A percentile compares a stretch with the other conserved stretches of the same genome.
Evolutionary conservation across 2,329 filamentous ascomycete species (phyloP).

Genomic region (Exophiala dermatitidis): DNA sequence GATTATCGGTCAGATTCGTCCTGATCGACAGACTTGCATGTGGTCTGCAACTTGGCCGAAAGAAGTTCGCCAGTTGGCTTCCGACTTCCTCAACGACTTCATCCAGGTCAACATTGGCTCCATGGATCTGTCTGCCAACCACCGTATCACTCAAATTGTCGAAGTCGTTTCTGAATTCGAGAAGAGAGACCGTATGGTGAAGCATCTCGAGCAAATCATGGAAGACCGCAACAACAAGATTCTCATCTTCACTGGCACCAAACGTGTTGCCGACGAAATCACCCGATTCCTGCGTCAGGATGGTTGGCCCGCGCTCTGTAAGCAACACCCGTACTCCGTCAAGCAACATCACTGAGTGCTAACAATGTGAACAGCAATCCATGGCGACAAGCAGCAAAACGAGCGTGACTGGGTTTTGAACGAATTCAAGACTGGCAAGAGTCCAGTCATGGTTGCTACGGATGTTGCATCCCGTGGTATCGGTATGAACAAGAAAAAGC

Average conservation of each 20-base stretch:
- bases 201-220: conserved; percentile 97
- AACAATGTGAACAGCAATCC: conserved; percentile 62
- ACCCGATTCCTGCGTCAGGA: conserved; percentile 95
- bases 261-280: conserved; percentile 95
- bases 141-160: conserved; percentile 95
- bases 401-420: conserved; percentile 99
- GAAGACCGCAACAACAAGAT: conserved; percentile 93
- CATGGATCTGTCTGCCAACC: conserved; percentile 90
- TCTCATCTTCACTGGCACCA: conserved; percentile 78
- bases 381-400: conserved; percentile 99
- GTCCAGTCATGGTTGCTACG: conserved; percentile 99
- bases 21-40: conserved; percentile 98
- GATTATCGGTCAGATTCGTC: conserved; percentile 94
- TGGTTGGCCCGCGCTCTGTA: conserved; percentile 94
- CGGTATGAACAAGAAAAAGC: conserved; percentile 70
- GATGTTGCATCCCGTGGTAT: conserved; percentile 99
- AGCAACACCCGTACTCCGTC: conserved; percentile 36
- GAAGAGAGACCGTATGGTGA: conserved; percentile 96
- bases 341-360: conserved; percentile 28
- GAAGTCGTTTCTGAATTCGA: conserved; percentile 94
- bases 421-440: conserved; percentile 99
- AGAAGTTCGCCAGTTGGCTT: conserved; percentile 86
- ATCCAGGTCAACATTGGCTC: conserved; percentile 99
- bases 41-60: conserved; percentile 99
- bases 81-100: conserved; percentile 88